Base-by-base conservation (phyloP, 176 grass and related monocot species). In the Eremochloa ophiuroides region DNA sequence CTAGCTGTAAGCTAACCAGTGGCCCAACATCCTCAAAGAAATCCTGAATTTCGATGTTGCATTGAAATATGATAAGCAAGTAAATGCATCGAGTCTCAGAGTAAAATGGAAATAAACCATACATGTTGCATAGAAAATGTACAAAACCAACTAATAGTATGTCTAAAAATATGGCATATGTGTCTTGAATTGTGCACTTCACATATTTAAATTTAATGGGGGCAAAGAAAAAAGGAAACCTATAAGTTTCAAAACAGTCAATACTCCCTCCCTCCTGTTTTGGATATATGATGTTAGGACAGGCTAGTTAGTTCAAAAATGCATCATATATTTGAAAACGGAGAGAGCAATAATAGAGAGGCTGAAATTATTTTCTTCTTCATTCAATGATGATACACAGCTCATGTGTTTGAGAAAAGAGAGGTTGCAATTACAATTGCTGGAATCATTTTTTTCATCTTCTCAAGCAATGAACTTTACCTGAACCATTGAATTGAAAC, bases 401-500 rank as follows among this genome's bases (percentile, higher is more conserved):
- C 47, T 51, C 17, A 20, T 55, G 50, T n/a, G 20, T n/a, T 55
- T 55, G 50, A 55, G 50, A 55, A n/a, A 55, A 46, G 41, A 66
- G 35, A 74, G 4, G 58, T 8, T 16, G 1, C 11, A 50, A 39
- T 73, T 79, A 62, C 51, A 79, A 35, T n/a, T 67, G 47, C 8
- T 75, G 64, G 71, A 81, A 80, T 42, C 77, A 37, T 71, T 50
- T 51, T 55, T 80, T 67, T 37, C 12, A 79, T 67, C 12, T 51
- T 11, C 34, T 55, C 14, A 71, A 78, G 47, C 61, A 84, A 55
- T 33, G 58, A 86, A 15, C 50, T 60, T 85, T 76, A 98, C 96
- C 96, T 98, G 93, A 86, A 95, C 93, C 96, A 98, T 98, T 30
- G 86, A 94, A 85, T 90, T 91, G 67, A 98, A 98, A 58, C 84